These are phyloP conservation scores for Gnomoniopsis sp. DNA, from an alignment of 2,329 filamentous ascomycete genomes.

Conservation along the genomic window DNA sequence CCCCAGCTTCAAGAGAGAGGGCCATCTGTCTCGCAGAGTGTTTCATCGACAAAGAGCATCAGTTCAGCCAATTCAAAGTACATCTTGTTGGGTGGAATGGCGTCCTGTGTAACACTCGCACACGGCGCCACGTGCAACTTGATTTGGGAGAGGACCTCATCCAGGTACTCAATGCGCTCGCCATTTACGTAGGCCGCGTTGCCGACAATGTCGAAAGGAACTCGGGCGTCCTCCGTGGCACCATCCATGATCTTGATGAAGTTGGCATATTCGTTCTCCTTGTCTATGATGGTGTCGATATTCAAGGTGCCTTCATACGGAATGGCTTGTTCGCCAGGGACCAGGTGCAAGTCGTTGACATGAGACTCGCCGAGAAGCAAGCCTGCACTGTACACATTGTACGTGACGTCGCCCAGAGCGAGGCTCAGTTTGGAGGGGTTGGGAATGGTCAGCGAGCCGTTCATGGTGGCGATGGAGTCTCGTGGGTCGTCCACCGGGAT, in stretches of 20 bases:
- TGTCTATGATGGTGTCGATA: slow-evolving; percentile 32
- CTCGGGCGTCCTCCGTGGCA: slow-evolving; percentile 31
- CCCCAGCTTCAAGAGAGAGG: neutral
- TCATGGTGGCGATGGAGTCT: slow-evolving; percentile 38
- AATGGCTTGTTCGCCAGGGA: slow-evolving; percentile 40
- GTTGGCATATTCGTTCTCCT: slow-evolving; percentile 26
- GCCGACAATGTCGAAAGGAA: slow-evolving; percentile 38
- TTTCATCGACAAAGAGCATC: neutral
- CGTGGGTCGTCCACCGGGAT: slow-evolving; percentile 27
- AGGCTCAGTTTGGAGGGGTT: slow-evolving; percentile 42
- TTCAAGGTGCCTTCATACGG: slow-evolving; percentile 39
- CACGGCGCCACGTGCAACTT: neutral
- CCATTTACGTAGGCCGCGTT: slow-evolving; percentile 40
- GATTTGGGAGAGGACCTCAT: slow-evolving; percentile 37
- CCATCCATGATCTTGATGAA: slow-evolving; percentile 35
- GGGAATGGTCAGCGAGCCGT: slow-evolving; percentile 40
- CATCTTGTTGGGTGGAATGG: neutral
- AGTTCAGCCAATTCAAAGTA: neutral
- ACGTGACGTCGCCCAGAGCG: slow-evolving; percentile 42
- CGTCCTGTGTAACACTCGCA: neutral
- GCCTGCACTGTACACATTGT: slow-evolving; percentile 39
- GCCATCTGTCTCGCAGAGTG: neutral
- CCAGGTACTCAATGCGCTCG: slow-evolving; percentile 40
- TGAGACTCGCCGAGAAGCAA: slow-evolving; percentile 36
- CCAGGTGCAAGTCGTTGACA: slow-evolving; percentile 36